Base-by-base conservation (phyloP, 352 stramenopile species). In the Globisporangium splendens region DNA sequence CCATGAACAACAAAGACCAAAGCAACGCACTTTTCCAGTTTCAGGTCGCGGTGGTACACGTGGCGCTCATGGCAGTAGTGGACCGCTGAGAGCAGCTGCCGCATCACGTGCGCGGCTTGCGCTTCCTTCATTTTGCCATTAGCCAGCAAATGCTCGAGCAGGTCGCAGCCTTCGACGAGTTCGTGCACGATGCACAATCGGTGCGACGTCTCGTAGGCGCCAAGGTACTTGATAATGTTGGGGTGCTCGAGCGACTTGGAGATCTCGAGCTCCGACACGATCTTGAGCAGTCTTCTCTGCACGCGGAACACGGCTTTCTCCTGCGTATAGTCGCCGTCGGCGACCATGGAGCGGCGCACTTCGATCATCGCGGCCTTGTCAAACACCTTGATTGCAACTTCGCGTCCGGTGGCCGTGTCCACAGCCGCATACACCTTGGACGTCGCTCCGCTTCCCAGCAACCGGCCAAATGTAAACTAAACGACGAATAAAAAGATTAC, bases 31-130 rank as follows among this genome's bases (percentile, higher is more conserved):
- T 98, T 98, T 66, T 98, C 95, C 35, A 98, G 76, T 69, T 98
- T 98, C 43, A 98, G 74, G 66, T 98, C 95, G 48, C 95, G 89
- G 73, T 98, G 95, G 66, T 91, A 97, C 53, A 98, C 88, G 63
- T 93, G 80, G 51, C 77, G 65, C 2, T 74, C 80, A 67, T 98
- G 93, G 62, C 96, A 96, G 65, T 98, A 97, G 44, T 89, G 75
- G n/a, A 98, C 72, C 33, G 90, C 86, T n/a, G 83, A 91, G 46
- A 98, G 76, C 71, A 98, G 86, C 77, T 98, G 89, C 13, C 56
- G 48, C 50, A 89, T 87, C 12, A 91, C 76, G 18, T 70, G 57
- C 44, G 75, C 69, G 5, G 73, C 83, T 18, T 77, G 56, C n/a
- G 68, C 31, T 41, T 93, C 82, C 10, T 71, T 48, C 82, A 92